Base-by-base conservation (phyloP, 176 grass and related monocot species). In the maize (Zea mays) region DNA sequence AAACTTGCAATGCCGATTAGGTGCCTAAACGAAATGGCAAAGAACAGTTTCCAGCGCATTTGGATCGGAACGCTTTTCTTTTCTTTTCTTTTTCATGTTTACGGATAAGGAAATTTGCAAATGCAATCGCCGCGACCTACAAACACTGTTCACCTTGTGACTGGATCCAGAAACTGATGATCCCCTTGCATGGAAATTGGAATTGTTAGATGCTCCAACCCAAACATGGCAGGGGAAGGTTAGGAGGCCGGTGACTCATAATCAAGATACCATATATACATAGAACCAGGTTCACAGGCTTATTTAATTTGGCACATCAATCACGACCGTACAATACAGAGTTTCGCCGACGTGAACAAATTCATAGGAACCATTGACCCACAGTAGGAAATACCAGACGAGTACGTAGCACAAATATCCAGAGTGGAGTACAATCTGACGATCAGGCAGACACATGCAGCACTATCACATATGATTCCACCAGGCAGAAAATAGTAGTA, bases 261-360 rank as follows among this genome's bases (percentile, higher is more conserved):
- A 8, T 19, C 43, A 60, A 58, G 14, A 69, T n/a, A 27, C 27
- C 27, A 43, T 39, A 16, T 7, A 35, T 46, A 61, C 21, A 33
- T 0, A 38, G 62, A 57, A 55, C 54, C 65, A 71, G 66, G 10
- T 55, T 67, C 20, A 43, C 50, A 79, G 46, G 36, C 16, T 87
- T 83, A 83, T 87, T 67, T 27, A 9, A 83, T 87, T 67, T 27
- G 13, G 7, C 20, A 78, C 36, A 42, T 42, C 34, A 73, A 37
- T 5, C 52, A 74, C 69, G 74, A 63, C 43, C 44, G 45, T 71
- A 21, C 85, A 51, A 38, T 51, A 79, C 55, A 45, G 51, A 79
- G 1, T 43, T 73, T 67, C 12, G 44, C 80, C 52, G 50, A 73
- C 79, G 73, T 52, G 69, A 38, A 67, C 61, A 21, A 38, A 52